A percentile compares a stretch with the other conserved stretches of the same genome.
phyloP scores from a whole-genome alignment of 1,139 yeast genomes.

The Yamadazyma dushanensis region DNA sequence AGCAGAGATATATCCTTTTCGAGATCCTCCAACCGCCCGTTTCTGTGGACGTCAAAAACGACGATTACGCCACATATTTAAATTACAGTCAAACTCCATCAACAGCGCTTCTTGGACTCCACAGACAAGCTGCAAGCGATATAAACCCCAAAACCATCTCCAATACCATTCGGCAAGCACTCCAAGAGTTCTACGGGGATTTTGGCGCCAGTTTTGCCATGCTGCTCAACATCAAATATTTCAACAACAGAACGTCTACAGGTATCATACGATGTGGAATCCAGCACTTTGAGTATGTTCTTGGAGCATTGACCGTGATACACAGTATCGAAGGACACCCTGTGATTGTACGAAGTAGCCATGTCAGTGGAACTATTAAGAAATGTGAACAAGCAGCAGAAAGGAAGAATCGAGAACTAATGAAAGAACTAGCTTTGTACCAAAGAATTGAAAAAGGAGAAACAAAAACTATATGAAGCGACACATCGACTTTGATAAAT shows the following conservation, averaged over 20 bases:
- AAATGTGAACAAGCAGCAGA: constrained; percentile 75
- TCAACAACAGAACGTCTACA: constrained; percentile 76
- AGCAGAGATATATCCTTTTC: constrained; percentile 79
- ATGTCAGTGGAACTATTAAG: constrained; percentile 86
- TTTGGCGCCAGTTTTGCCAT: constrained; percentile 70
- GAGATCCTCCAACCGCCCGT: constrained; percentile 69
- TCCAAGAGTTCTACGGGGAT: constrained; percentile 72
- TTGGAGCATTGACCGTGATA: constrained; percentile 73
- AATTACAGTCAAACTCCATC: constrained; percentile 28
- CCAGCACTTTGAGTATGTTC: constrained; percentile 58
- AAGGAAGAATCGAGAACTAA: constrained; percentile 38
- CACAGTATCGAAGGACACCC: constrained; percentile 50
- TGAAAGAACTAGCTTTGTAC: constrained; percentile 18
- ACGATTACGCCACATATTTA: constrained; percentile 17
- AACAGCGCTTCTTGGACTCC: constrained; percentile 45
- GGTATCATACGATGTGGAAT: constrained; percentile 82
- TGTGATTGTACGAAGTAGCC: constrained; percentile 61
- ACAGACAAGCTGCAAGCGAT: constrained; percentile 47
- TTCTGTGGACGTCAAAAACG: not conserved
- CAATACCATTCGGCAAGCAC: constrained; percentile 51
- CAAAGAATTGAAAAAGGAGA: constrained; percentile 10
- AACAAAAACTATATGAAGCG: constrained; percentile 1
- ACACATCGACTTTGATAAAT: too few species aligned
- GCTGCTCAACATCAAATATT: constrained; percentile 71
- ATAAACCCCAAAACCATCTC: constrained; percentile 49